A percentile compares a stretch with the other conserved stretches of the same genome.
Evolutionary conservation across 2,329 filamentous ascomycete species (phyloP).

Genomic region (Camillea tinctor): DNA sequence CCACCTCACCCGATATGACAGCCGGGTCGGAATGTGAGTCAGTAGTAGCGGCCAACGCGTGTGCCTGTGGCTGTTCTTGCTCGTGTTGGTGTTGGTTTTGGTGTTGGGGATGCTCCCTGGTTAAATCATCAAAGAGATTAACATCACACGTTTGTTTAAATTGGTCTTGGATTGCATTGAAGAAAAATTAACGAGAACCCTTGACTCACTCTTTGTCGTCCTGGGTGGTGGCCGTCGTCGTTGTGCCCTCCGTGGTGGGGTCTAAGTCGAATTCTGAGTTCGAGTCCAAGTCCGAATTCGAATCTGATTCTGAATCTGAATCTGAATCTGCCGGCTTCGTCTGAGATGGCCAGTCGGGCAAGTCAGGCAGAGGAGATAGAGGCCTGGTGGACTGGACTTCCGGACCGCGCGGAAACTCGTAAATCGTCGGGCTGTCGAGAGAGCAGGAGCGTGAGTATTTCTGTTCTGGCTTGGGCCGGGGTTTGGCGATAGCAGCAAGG

Average conservation of each 20-base stretch:
- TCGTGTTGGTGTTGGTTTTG: not conserved
- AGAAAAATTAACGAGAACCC: constrained; percentile 26
- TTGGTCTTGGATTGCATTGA: constrained; percentile 28
- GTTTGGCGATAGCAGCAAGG: constrained; percentile 35
- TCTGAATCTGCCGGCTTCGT: constrained; percentile 14
- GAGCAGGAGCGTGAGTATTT: constrained; percentile 55
- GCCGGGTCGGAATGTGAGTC: constrained; percentile 21
- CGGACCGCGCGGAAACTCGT: constrained; percentile 50
- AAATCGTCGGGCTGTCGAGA: constrained; percentile 60
- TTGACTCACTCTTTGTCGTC: constrained; percentile 32
- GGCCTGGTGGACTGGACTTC: constrained; percentile 17
- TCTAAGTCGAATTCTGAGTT: too few relatives aligned
- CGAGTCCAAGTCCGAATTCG: too few relatives aligned
- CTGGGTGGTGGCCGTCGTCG: constrained; percentile 11
- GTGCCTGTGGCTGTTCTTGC: not conserved
- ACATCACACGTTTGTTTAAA: constrained; percentile 12
- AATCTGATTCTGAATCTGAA: not conserved
- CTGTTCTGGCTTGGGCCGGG: constrained; percentile 49
- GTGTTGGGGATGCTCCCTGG: constrained; percentile 26
- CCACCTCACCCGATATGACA: constrained; percentile 26
- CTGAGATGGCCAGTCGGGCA: constrained; percentile 22
- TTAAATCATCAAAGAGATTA: constrained; percentile 27
- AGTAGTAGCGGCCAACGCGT: constrained; percentile 19
- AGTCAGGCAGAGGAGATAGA: not conserved
- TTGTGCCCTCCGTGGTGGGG: constrained; percentile 16